Percentiles rank a stretch among this genome's conserved stretches.
phyloP scores from a whole-genome alignment of 371 early-diverging fungal genomes.

The Circinella minor region DNA sequence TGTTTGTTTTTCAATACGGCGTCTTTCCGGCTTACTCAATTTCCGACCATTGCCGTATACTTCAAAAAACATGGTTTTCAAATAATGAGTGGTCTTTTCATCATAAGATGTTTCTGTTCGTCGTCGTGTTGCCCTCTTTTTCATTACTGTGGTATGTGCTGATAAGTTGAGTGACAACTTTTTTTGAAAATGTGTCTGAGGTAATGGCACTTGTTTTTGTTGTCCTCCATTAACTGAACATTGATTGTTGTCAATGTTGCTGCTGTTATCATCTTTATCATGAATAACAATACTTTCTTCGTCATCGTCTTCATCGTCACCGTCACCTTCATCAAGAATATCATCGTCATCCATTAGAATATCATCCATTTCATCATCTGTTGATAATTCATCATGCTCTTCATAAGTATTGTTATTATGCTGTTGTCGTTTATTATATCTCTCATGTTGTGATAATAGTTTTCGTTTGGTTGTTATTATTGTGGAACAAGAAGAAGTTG shows the following conservation, averaged over 20 bases:
- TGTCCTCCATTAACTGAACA: not conserved
- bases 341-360: too few relatives aligned
- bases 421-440: too few relatives aligned
- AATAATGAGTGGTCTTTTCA: constrained; percentile 14
- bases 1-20: constrained; percentile 30
- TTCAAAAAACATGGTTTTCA: constrained; percentile 19
- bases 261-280: too few relatives aligned
- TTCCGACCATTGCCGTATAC: constrained; percentile 22
- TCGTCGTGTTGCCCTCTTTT: constrained; percentile 10
- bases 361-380: too few relatives aligned
- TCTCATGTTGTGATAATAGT: too few relatives aligned
- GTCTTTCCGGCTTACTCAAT: constrained; percentile 35
- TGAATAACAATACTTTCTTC: not conserved
- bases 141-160: not conserved
- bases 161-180: not conserved
- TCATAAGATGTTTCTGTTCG: constrained; percentile 18
- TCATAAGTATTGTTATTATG: too few relatives aligned
- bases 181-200: not conserved
- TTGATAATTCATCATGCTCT: too few relatives aligned
- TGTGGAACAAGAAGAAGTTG: too few relatives aligned
- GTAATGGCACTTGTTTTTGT: not conserved
- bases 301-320: not conserved
- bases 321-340: too few relatives aligned
- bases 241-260: not conserved
- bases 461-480: too few relatives aligned